These are phyloP conservation scores for Rhodotorula sp. DNA, from an alignment of 1,284 basidiomycete species.

Conservation along the genomic window DNA sequence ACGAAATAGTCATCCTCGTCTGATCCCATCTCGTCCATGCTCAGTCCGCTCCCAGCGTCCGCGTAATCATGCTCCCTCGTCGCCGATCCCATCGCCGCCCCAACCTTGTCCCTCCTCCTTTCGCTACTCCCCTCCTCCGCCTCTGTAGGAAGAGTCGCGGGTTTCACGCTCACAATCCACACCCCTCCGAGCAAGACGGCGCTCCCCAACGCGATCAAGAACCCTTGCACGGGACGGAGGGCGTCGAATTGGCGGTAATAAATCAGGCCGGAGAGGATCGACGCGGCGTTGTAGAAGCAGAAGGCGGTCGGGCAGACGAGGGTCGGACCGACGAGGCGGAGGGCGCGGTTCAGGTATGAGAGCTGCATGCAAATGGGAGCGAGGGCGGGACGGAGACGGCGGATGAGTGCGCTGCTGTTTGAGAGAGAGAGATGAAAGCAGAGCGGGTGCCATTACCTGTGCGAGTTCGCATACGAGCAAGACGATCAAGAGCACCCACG, in stretches of 20 bases:
- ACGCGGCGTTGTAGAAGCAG: constrained; percentile 92
- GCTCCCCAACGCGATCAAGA: constrained; percentile 76
- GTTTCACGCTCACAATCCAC: constrained; percentile 67
- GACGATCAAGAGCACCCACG: constrained; percentile 72
- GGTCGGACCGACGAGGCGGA: constrained; percentile 80
- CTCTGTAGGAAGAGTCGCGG: background rate
- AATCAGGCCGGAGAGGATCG: constrained; percentile 63
- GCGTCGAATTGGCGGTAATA: constrained; percentile 87
- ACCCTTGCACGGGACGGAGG: constrained; percentile 67
- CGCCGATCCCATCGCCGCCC: background rate
- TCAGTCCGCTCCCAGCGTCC: constrained; percentile 1
- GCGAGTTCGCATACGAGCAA: constrained; percentile 70
- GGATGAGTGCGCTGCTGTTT: background rate
- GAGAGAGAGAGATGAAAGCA: constrained; percentile 33
- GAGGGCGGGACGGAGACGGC: background rate
- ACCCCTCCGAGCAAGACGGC: constrained; percentile 79
- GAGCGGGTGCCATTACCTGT: constrained; percentile 52
- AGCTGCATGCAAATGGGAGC: constrained; percentile 54
- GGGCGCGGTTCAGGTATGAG: constrained; percentile 88
- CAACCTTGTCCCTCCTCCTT: background rate
- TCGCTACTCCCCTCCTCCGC: background rate
- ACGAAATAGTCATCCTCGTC: background rate
- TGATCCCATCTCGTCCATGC: constrained; percentile 1
- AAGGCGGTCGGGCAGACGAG: constrained; percentile 92
- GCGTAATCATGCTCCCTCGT: background rate